Percentiles rank a stretch among this genome's conserved stretches.
Evolutionary conservation across 2,329 filamentous ascomycete genomes (phyloP).

Genomic region (Phaeosphaeriaceae sp.): DNA sequence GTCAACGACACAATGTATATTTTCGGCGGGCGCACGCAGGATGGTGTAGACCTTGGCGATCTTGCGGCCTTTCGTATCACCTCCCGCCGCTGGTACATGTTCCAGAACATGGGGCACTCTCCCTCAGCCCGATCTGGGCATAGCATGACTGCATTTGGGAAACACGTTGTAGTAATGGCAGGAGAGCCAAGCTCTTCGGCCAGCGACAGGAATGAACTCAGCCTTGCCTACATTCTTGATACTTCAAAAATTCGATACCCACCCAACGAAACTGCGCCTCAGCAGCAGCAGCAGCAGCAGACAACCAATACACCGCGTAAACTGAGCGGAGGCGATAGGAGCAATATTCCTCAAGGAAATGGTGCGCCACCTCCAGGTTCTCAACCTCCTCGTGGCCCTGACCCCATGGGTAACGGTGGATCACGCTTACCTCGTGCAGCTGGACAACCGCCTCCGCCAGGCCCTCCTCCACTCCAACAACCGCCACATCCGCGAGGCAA

Average conservation of each 20-base stretch:
- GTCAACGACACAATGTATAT: slow-evolving; percentile 99
- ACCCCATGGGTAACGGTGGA: slow-evolving; percentile 39
- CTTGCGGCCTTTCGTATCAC: slow-evolving; percentile 84
- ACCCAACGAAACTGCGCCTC: slow-evolving; percentile 64
- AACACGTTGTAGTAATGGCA: slow-evolving; percentile 88
- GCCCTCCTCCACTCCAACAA: slow-evolving; percentile 70
- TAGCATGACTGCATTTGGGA: slow-evolving; percentile 95
- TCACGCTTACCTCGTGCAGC: slow-evolving; percentile 68
- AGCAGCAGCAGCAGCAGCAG: slow-evolving; percentile 37
- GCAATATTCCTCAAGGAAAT: slow-evolving; percentile 48
- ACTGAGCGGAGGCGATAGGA: slow-evolving; percentile 56
- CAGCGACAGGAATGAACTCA: slow-evolving; percentile 81
- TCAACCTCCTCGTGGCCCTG: slow-evolving; percentile 46
- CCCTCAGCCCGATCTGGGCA: slow-evolving; percentile 93
- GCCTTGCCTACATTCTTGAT: slow-evolving; percentile 88
- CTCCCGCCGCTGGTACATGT: slow-evolving; percentile 95
- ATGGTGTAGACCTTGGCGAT: slow-evolving; percentile 90
- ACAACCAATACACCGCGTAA: slow-evolving; percentile 48
- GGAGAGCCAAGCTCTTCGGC: slow-evolving; percentile 92
- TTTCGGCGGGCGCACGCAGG: slow-evolving; percentile 93
- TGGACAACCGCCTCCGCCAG: slow-evolving; percentile 62
- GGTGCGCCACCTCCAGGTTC: slow-evolving; percentile 34
- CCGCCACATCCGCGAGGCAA: slow-evolving; percentile 63
- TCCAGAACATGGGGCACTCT: slow-evolving; percentile 98
- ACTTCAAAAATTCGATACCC: slow-evolving; percentile 97